Conservation (phyloP, 371 early-diverging fungal species). For the Mortierella sp. region DNA sequence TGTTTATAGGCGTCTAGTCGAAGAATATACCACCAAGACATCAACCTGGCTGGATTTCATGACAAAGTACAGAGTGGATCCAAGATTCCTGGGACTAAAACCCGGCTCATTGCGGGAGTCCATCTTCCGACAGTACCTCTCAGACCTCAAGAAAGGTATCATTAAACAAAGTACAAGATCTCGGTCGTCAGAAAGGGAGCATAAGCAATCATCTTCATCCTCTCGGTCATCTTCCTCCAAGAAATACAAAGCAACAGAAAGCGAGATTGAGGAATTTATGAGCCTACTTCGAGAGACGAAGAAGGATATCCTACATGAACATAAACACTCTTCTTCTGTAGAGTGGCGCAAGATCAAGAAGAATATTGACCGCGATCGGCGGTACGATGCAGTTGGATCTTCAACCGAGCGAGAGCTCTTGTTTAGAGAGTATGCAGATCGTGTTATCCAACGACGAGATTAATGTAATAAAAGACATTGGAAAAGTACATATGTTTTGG, state of each 20-base stretch:
- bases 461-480: neutral
- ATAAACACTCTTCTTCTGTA: conserved; percentile 45
- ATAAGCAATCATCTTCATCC: conserved; percentile 14
- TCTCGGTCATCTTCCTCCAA: conserved; percentile 21
- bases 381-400: conserved; percentile 52
- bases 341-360: conserved; percentile 56
- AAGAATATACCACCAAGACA: conserved; percentile 49
- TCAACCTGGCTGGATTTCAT: conserved; percentile 56
- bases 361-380: conserved; percentile 49
- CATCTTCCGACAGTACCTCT: conserved; percentile 47
- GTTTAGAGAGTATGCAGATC: conserved; percentile 51
- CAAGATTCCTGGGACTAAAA: conserved; percentile 42
- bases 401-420: conserved; percentile 53
- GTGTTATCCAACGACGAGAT: conserved; percentile 46
- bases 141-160: conserved; percentile 50
- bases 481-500: neutral
- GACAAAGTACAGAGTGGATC: conserved; percentile 53
- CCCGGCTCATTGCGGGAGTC: conserved; percentile 51
- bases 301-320: conserved; percentile 50
- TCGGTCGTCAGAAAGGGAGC: conserved; percentile 13
- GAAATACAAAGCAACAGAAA: conserved; percentile 50
- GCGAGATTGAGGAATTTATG: conserved; percentile 49
- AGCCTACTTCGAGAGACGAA: conserved; percentile 49
- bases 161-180: conserved; percentile 23
- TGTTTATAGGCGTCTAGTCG: conserved; percentile 41